Conservation (phyloP, 768 basidiomycete genomes). For the Lentinula aciculospora region DNA sequence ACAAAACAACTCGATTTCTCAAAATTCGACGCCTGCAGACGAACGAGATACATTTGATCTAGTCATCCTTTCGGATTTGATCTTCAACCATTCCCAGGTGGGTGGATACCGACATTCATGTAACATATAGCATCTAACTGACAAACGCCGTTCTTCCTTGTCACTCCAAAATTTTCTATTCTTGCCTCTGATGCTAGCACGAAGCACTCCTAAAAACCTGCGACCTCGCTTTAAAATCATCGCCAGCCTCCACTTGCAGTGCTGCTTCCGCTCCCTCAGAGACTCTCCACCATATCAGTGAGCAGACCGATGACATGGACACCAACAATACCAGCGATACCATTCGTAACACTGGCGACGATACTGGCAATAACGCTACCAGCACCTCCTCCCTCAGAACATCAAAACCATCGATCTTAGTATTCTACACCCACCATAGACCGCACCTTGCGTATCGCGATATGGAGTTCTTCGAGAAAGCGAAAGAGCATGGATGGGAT, state of each 20-base stretch:
- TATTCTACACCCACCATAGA: conserved; percentile 87
- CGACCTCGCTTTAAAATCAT: conserved; percentile 33
- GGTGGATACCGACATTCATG: no score
- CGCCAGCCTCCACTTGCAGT: no score
- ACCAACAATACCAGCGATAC: no score
- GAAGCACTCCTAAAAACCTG: conserved; percentile 76
- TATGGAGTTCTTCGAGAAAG: conserved; percentile 74
- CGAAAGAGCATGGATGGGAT: conserved; percentile 57
- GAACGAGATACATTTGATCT: conserved; percentile 59
- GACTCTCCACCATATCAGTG: no score
- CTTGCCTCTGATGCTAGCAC: conserved; percentile 46
- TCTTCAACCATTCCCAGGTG: conserved; percentile 94
- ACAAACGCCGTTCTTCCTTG: neutral
- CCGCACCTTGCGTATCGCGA: conserved; percentile 81
- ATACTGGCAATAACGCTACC: no score
- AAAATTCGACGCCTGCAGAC: neutral
- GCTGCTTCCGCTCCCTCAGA: no score
- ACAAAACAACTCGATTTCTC: conserved; percentile 13
- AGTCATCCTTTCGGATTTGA: conserved; percentile 85
- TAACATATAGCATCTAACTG: conserved; percentile 8
- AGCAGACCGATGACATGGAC: no score
- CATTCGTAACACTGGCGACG: no score
- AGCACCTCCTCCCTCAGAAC: neutral
- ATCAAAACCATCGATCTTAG: conserved; percentile 45
- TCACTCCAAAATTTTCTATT: no score